Percentiles rank a stretch among this genome's conserved stretches.
These are phyloP conservation scores for Phytophthora syringae DNA, from an alignment of 352 stramenopile genomes.

Conservation along the genomic window DNA sequence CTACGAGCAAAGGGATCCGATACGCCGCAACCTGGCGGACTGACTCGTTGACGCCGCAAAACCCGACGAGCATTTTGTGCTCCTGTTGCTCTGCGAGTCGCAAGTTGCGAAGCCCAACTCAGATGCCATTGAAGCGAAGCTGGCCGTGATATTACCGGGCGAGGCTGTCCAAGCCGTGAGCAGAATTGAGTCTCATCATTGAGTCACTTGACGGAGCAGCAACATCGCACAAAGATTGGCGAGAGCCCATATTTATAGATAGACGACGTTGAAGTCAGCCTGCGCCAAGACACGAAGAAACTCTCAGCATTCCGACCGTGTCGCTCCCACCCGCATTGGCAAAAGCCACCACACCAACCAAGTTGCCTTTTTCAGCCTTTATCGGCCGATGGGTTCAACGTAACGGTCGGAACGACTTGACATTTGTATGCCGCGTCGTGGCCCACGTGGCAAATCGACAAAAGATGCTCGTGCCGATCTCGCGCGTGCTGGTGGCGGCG, in stretches of 20 bases:
- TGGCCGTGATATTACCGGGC: background rate
- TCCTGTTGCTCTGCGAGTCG: too few relatives aligned
- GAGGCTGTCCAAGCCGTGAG: background rate
- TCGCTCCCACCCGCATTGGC: too few relatives aligned
- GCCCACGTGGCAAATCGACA: background rate
- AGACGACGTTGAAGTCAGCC: background rate
- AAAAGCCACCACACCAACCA: too few relatives aligned
- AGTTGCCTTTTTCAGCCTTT: background rate
- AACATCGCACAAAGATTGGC: background rate
- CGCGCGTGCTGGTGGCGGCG: conserved; percentile 51
- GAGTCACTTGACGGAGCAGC: background rate
- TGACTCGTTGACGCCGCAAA: background rate
- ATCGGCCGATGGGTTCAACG: background rate
- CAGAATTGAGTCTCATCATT: too few relatives aligned
- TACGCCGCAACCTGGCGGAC: too few relatives aligned
- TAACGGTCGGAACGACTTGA: conserved; percentile 4
- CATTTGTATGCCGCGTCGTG: conserved; percentile 1
- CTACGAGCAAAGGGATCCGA: background rate
- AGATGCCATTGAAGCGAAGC: too few relatives aligned
- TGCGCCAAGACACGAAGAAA: background rate
- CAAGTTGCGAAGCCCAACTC: too few relatives aligned
- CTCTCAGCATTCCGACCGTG: background rate
- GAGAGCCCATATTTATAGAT: background rate
- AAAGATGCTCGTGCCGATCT: conserved; percentile 21
- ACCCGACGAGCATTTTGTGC: background rate